Conservation (phyloP, 1,139 yeast genomes). For the Meyerozyma smithsonii region DNA sequence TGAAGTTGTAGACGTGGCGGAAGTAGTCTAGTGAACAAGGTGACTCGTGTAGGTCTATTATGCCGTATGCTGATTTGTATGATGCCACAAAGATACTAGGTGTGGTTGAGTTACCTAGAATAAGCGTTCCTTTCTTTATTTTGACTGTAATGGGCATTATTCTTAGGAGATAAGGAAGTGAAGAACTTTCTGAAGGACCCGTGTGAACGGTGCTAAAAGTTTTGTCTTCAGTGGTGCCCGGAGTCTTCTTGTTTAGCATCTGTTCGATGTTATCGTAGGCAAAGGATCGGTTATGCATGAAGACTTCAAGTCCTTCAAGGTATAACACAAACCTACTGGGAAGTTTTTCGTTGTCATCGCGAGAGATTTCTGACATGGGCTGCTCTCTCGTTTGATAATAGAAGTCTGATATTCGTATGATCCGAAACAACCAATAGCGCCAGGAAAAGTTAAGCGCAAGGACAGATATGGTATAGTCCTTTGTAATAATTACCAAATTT, state of each 20-base stretch:
- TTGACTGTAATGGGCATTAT: slow-evolving; percentile 55
- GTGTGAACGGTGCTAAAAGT: not conserved
- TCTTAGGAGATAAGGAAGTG: slow-evolving; percentile 21
- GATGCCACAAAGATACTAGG: slow-evolving; percentile 67
- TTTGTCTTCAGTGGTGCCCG: slow-evolving; percentile 3
- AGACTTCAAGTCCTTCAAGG: slow-evolving; percentile 76
- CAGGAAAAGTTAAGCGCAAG: slow-evolving; percentile 76
- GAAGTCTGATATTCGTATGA: slow-evolving; percentile 46
- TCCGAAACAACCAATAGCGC: slow-evolving; percentile 75
- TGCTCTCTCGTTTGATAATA: slow-evolving; percentile 20
- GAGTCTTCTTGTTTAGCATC: slow-evolving; percentile 25
- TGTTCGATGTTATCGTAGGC: slow-evolving; percentile 70
- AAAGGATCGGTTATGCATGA: slow-evolving; percentile 69
- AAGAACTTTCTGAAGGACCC: not conserved
- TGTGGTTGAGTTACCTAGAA: slow-evolving; percentile 75
- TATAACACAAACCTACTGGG: slow-evolving; percentile 59
- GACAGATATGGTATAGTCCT: slow-evolving; percentile 65
- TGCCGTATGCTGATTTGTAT: slow-evolving; percentile 52
- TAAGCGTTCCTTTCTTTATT: slow-evolving; percentile 66
- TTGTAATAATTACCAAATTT: slow-evolving; percentile 65
- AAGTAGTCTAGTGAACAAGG: slow-evolving; percentile 51
- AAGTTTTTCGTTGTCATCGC: slow-evolving; percentile 36
- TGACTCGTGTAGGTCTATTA: slow-evolving; percentile 53
- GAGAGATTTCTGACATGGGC: slow-evolving; percentile 13
- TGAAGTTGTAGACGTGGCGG: slow-evolving; percentile 39